Base-by-base conservation (phyloP, 2,329 filamentous ascomycete genomes). In the Aspergillus proliferans region DNA sequence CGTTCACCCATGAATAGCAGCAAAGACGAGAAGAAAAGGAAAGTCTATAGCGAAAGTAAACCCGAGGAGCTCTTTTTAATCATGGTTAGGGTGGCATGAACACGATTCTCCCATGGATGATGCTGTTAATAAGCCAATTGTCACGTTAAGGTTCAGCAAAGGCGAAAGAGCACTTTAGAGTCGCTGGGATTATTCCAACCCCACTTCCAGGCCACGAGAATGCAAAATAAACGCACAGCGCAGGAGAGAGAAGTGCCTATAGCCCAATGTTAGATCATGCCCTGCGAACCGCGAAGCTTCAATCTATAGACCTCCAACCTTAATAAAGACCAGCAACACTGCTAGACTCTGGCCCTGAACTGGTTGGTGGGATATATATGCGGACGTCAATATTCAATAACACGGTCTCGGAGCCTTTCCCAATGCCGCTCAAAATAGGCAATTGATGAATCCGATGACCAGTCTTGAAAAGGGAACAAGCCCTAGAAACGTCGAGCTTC, bases 41-140 rank as follows among this genome's bases (percentile, higher is more conserved):
- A 43, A 43, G n/a, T 43, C 41, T 43, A 43, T 43, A 3, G 21
- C n/a, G 26, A 7, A 28, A 28, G 14, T 5, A 28, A 28, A 43
- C 8, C 24, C 41, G 26, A 43, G 9, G 6, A 18, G 21, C 39
- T 34, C 43, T 38, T 43, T 47, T 42, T 42, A 28, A 46, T 39
- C 49, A 55, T 55, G 45, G 43, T 54, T 52, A 26, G 26, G 38
- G 42, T 24, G 40, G 14, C 38, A 30, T 47, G 34, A 45, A 43
- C 28, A 47, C 42, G 18, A 43, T 38, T 40, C 30, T 54, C 41
- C 40, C 53, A 55, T 53, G 40, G 6, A 26, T 46, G 42, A 22
- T 12, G 22, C 15, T 41, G 4, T 36, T 28, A 24, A 47, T 9
- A 45, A 22, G 33, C 33, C 19, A 28, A 19, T 42, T 24, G 21